Percentiles rank a stretch among this genome's conserved stretches.
Conservation (phyloP, 352 stramenopile genomes). For the Phytophthora macrochlamydospora region DNA sequence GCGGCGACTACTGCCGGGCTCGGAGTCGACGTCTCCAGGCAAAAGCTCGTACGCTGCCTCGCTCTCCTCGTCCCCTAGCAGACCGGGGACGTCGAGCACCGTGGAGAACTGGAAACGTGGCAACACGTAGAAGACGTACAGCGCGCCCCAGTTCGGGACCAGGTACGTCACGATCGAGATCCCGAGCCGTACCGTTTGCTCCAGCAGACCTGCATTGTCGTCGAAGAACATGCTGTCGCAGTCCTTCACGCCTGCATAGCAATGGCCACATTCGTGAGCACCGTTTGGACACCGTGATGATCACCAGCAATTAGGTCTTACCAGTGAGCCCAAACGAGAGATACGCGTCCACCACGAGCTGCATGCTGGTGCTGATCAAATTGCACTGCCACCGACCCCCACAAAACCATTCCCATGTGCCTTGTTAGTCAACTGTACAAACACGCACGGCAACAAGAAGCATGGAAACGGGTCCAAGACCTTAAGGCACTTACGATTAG, state of each 20-base stretch:
- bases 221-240: constrained; percentile 81
- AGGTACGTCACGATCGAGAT: constrained; percentile 62
- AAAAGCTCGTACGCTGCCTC: constrained; percentile 22
- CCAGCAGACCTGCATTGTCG: constrained; percentile 54
- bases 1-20: constrained; percentile 10
- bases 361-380: constrained; percentile 59
- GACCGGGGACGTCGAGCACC: constrained; percentile 56
- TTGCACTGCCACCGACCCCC: constrained; percentile 50
- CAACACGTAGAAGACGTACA: constrained; percentile 80
- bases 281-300: background rate
- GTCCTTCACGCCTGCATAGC: constrained; percentile 30
- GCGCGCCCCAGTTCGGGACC: constrained; percentile 63
- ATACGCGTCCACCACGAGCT: constrained; percentile 68
- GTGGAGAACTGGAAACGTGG: constrained; percentile 71
- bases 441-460: background rate
- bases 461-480: constrained; percentile 6
- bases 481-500: constrained; percentile 47
- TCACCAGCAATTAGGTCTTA: constrained; percentile 19
- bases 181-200: constrained; percentile 57
- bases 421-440: background rate
- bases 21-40: constrained; percentile 18
- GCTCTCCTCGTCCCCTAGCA: constrained; percentile 29
- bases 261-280: constrained; percentile 1
- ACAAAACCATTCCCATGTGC: constrained; percentile 1
- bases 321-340: constrained; percentile 55